A percentile compares a stretch with the other conserved stretches of the same genome.
Conservation (phyloP, 768 basidiomycete genomes). For the Exidia glandulosa region DNA sequence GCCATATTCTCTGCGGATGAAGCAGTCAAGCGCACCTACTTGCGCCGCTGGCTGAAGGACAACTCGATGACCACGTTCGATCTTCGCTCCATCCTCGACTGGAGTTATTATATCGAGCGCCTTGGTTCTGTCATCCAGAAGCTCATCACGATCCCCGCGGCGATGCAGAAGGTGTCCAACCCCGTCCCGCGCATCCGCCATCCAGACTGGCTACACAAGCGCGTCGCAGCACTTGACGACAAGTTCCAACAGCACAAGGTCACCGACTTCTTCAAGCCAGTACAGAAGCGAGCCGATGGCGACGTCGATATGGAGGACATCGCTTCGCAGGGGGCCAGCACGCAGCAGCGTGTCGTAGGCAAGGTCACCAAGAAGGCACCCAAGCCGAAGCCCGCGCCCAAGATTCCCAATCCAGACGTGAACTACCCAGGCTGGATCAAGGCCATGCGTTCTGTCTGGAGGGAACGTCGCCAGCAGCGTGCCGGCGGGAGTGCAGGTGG, state of each 20-base stretch:
- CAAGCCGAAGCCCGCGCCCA: slow-evolving; percentile 17
- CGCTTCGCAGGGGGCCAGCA: background rate
- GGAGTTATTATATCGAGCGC: slow-evolving; percentile 97
- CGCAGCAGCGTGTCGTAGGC: background rate
- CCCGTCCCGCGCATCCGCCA: slow-evolving; percentile 93
- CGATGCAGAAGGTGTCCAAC: slow-evolving; percentile 93
- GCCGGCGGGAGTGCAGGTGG: slow-evolving; percentile 17
- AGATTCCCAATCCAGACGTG: slow-evolving; percentile 48
- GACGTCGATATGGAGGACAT: slow-evolving; percentile 53
- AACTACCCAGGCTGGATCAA: slow-evolving; percentile 72
- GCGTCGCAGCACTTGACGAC: slow-evolving; percentile 82
- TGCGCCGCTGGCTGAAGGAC: slow-evolving; percentile 96
- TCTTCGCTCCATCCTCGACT: slow-evolving; percentile 88
- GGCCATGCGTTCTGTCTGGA: slow-evolving; percentile 72
- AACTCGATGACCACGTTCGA: slow-evolving; percentile 80
- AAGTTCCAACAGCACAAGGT: slow-evolving; percentile 98
- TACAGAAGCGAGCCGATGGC: slow-evolving; percentile 22
- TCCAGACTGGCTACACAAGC: slow-evolving; percentile 92
- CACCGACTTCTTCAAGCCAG: slow-evolving; percentile 76
- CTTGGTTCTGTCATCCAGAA: slow-evolving; percentile 98
- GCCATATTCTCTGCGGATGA: slow-evolving; percentile 98
- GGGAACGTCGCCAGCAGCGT: slow-evolving; percentile 29
- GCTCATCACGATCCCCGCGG: slow-evolving; percentile 96
- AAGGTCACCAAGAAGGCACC: background rate
- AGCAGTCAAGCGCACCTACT: slow-evolving; percentile 74